A percentile compares a stretch with the other conserved stretches of the same genome.
Conservation (phyloP, 441 rosid genomes). For the Adansonia grandidieri region DNA sequence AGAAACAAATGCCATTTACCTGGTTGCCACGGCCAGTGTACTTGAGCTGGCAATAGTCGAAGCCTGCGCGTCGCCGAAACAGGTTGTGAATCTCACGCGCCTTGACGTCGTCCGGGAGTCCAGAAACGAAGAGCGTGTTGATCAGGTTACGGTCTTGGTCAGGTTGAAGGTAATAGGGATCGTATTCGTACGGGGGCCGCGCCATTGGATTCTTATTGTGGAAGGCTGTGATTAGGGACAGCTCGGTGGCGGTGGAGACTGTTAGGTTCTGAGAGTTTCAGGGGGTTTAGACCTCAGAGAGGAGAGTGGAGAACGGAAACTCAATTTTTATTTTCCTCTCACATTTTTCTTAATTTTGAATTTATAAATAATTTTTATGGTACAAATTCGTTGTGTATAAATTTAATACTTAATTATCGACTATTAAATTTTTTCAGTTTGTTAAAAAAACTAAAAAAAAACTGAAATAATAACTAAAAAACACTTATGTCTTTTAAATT, state of each 20-base stretch:
- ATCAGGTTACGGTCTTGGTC: constrained; percentile 47
- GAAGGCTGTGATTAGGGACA: neutral
- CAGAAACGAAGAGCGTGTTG: constrained; percentile 76
- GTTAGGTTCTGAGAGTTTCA: neutral
- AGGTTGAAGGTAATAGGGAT: constrained; percentile 55
- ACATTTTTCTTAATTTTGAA: neutral
- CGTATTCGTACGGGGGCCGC: constrained; percentile 61
- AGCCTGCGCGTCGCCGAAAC: constrained; percentile 72
- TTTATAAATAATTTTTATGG: neutral
- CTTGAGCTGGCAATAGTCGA: constrained; percentile 81
- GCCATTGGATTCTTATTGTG: constrained; percentile 35
- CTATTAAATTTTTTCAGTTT: no score
- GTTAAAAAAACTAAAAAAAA: no score
- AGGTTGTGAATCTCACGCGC: constrained; percentile 93
- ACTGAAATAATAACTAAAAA: no score
- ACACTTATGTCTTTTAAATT: no score
- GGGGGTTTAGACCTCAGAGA: neutral
- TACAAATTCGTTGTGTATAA: no score
- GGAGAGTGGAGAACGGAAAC: neutral
- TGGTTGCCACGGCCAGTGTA: constrained; percentile 90
- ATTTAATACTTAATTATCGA: no score
- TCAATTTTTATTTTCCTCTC: neutral
- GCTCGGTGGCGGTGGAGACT: constrained; percentile 11
- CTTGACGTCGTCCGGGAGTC: constrained; percentile 82
- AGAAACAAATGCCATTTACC: constrained; percentile 37